Percentiles rank a stretch among this genome's conserved stretches.
These are phyloP conservation scores for Pyricularia pennisetigena DNA, from an alignment of 2,329 filamentous ascomycete species.

Conservation along the genomic window DNA sequence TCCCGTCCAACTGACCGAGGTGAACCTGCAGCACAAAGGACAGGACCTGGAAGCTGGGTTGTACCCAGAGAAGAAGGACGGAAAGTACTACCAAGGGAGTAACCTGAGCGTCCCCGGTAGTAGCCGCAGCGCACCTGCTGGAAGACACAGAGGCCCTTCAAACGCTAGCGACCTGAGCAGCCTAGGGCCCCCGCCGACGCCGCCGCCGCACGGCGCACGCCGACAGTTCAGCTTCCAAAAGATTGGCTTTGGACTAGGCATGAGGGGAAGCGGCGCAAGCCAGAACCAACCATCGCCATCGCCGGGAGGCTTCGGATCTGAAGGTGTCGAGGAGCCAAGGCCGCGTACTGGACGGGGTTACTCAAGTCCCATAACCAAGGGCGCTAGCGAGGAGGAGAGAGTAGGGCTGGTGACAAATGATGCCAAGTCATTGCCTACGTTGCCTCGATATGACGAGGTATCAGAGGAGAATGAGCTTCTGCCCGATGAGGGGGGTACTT, in stretches of 20 bases:
- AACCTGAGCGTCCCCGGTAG: slow-evolving; percentile 32
- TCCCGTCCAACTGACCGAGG: slow-evolving; percentile 53
- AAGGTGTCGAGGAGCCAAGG: neutral
- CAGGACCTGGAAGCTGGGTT: slow-evolving; percentile 27
- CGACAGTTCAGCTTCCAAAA: slow-evolving; percentile 91
- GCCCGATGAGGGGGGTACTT: neutral
- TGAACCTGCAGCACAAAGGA: slow-evolving; percentile 34
- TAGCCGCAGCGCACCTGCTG: neutral
- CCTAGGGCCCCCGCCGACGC: slow-evolving; percentile 40
- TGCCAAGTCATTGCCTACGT: slow-evolving; percentile 23
- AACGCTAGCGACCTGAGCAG: slow-evolving; percentile 29
- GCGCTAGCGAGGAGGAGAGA: slow-evolving; percentile 71
- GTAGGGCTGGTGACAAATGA: slow-evolving; percentile 76
- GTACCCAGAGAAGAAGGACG: slow-evolving; percentile 24
- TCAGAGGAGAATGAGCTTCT: slow-evolving; percentile 20
- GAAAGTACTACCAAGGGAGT: slow-evolving; percentile 42
- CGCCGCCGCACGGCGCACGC: slow-evolving; percentile 50
- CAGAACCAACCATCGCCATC: slow-evolving; percentile 15
- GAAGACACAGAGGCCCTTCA: slow-evolving; percentile 26
- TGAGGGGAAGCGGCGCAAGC: slow-evolving; percentile 22
- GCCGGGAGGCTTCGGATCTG: slow-evolving; percentile 1
- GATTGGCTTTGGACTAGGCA: slow-evolving; percentile 27
- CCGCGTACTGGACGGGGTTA: slow-evolving; percentile 20
- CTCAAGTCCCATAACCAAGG: slow-evolving; percentile 31
- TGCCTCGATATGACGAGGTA: slow-evolving; percentile 25